Base-by-base conservation (phyloP, 164 flowering plant species). In the Annona cherimola region DNA sequence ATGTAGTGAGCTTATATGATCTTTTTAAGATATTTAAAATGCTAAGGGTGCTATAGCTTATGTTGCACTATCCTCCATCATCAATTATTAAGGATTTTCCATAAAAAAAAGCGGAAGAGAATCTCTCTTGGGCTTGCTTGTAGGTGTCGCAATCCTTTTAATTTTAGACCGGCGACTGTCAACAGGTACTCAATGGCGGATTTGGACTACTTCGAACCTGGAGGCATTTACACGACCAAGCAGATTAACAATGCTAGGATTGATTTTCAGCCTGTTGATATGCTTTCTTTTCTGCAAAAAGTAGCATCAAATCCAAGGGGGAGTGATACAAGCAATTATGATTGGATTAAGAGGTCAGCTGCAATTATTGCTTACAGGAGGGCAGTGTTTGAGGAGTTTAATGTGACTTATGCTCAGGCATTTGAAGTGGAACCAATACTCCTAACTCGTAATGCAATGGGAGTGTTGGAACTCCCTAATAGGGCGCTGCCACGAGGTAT, bases 391-490 rank as follows among this genome's bases (percentile, higher is more conserved):
- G 97, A 93, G 77, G 97, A 96, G 84, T 88, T 80, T 73, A 98
- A 96, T 79, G 97, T 87, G 74, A 90, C 99, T 1, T 96, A 92
- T 87, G 89, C 94, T 3, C 89, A 96, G 80, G 99, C 98, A 19
- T 93, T 96, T 82, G 94, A 97, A 11, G 73, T 76, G 67, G 84
- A 81, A 63, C 79, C 87, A 7, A 78, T 78, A 19, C 85, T 80
- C 5, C 83, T 87, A 62, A 66, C 83, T 42, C 78, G 71, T 12
- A 76, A 74, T 41, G 61, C 76, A 35, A 40, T 26, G 43, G 73
- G 71, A 60, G 39, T 18, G 55, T 42, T 71, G 35, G 77, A 80
- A 77, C 90, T 73, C 61, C 79, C 77, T 60, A 63, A 44, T 19
- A 84, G 73, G 80, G 73, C 45, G 66, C 82, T 85, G 16, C 54